Conservation (phyloP, 106 monocot genomes). For the Acanthochlamys bracteata region DNA sequence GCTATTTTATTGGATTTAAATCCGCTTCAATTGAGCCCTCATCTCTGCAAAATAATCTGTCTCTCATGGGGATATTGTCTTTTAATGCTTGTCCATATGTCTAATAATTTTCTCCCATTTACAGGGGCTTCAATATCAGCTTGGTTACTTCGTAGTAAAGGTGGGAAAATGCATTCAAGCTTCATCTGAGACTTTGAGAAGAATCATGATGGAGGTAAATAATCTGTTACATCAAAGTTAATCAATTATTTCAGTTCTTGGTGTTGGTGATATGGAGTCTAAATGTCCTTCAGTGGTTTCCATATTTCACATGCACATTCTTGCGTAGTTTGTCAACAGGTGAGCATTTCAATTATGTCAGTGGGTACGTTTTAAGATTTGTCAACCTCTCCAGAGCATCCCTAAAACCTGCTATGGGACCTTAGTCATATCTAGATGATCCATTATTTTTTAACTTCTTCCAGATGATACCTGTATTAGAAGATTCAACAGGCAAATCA, state of each 20-base stretch:
- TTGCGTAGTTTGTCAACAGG: background rate
- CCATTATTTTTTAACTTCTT: too few relatives aligned
- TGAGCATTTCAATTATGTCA: background rate
- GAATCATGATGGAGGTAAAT: conserved; percentile 97
- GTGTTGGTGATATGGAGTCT: background rate
- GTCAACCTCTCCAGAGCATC: too few relatives aligned
- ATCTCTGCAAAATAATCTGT: too few relatives aligned
- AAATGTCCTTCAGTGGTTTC: background rate
- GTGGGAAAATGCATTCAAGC: conserved; percentile 77
- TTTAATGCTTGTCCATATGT: background rate
- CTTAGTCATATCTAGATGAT: too few relatives aligned
- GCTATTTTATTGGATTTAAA: too few relatives aligned
- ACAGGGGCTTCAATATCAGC: conserved; percentile 83
- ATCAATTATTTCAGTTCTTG: background rate
- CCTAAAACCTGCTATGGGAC: too few relatives aligned
- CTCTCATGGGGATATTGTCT: too few relatives aligned
- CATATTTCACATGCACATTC: background rate
- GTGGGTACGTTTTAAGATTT: background rate
- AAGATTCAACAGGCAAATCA: too few relatives aligned
- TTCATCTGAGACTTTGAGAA: conserved; percentile 58
- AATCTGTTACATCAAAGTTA: background rate
- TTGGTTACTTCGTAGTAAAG: conserved; percentile 81
- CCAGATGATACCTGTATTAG: too few relatives aligned
- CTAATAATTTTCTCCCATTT: background rate
- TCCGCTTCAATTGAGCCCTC: too few relatives aligned